These are phyloP conservation scores for Punica granatum DNA, from an alignment of 345 rosid genomes.

Conservation along the genomic window DNA sequence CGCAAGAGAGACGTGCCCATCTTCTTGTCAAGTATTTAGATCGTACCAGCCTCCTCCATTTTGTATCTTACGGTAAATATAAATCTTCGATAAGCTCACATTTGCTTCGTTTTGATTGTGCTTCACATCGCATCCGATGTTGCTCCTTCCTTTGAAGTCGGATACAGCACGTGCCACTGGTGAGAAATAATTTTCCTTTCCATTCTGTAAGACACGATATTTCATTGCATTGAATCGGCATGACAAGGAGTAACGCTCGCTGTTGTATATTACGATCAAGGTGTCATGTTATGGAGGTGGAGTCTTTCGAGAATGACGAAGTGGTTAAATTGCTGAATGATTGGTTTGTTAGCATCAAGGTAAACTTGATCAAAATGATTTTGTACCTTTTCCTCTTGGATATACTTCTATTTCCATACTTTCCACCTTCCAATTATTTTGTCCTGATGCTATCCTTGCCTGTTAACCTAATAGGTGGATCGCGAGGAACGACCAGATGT, in stretches of 20 bases:
- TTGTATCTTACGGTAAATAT: background rate
- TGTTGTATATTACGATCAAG: slow-evolving; percentile 25
- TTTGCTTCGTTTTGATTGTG: slow-evolving; percentile 2
- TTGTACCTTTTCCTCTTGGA: background rate
- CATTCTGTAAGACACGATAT: background rate
- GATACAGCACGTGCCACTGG: slow-evolving; percentile 99
- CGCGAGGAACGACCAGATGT: slow-evolving; percentile 96
- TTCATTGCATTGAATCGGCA: background rate
- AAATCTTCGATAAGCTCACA: background rate
- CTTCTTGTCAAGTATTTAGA: slow-evolving; percentile 68
- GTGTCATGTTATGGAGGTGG: slow-evolving; percentile 99
- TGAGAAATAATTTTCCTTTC: slow-evolving; percentile 30
- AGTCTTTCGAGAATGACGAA: slow-evolving; percentile 76
- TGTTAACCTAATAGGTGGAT: slow-evolving; percentile 56
- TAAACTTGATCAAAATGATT: slow-evolving; percentile 7
- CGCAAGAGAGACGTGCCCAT: slow-evolving; percentile 74
- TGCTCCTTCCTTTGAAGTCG: slow-evolving; percentile 50
- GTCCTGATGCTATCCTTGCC: slow-evolving; percentile 18
- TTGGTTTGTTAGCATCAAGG: slow-evolving; percentile 86
- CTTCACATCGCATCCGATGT: slow-evolving; percentile 11
- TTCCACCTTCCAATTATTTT: background rate
- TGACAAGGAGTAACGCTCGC: background rate
- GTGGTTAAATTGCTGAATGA: slow-evolving; percentile 73
- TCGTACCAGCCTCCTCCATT: background rate
- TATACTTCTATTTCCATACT: background rate